Base-by-base conservation (phyloP, 148 eudicot species). In the Diospyros kaki region DNA sequence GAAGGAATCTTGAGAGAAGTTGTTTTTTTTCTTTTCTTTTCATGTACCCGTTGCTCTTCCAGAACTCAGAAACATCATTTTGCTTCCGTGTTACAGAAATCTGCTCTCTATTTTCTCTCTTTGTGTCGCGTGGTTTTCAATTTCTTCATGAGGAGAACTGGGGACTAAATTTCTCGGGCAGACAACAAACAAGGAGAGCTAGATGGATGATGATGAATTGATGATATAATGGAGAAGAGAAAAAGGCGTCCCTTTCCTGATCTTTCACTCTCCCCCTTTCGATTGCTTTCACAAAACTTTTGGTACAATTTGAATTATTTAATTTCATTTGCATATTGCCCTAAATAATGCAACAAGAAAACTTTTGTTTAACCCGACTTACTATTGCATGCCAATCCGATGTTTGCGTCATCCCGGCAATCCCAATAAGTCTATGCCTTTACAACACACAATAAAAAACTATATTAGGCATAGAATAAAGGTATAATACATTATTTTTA, bases 171-270 rank as follows among this genome's bases (percentile, higher is more conserved):
- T 74, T 74, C 66, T 39, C 41, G 52, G 64, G 64, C 50, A 74
- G 69, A 64, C 66, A 64, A 63, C 51, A 64, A 59, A 66, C 67
- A 80, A 75, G 73, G 69, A 59, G 28, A 28, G 28, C 28, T 28
- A 28, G 77, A 66, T 71, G 65, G 83, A 80, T 80, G 67, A 76
- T 67, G 79, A 76, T 76, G 75, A 28, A 28, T 28, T 28, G 28
- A 28, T 28, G 28, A 28, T 28, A 28, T 28, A 28, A 28, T 28
- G 83, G 73, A 76, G 79, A 76, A 63, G 58, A 44, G 64, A 76
- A 67, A 72, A 76, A 72, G 73, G 58, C 79, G 44, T 71, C 61
- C 66, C 76, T 73, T 48, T 64, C 73, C 54, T 67, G 68, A 71
- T 80, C 71, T 15, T 39, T 53, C 45, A 61, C 11, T 46, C n/a